Conservation (phyloP, 2,329 filamentous ascomycete genomes). For the Sphaerulina populicola region DNA sequence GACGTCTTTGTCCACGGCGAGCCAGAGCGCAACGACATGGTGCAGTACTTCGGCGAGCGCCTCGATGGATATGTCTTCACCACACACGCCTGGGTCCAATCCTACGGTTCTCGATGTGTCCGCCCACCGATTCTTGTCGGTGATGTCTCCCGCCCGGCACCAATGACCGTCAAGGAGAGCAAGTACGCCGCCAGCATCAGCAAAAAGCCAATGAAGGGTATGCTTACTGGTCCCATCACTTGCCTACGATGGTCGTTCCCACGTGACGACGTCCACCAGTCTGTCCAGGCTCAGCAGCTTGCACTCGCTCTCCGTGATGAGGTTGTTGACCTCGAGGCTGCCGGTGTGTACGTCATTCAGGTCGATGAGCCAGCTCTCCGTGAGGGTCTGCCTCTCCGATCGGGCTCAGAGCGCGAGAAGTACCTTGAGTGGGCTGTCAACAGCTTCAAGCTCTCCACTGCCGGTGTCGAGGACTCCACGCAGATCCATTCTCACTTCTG, state of each 20-base stretch:
- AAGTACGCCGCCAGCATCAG: constrained; percentile 95
- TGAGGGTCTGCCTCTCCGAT: constrained; percentile 95
- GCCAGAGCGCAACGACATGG: constrained; percentile 99
- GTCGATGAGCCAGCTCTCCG: constrained; percentile 98
- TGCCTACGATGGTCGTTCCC: constrained; percentile 99
- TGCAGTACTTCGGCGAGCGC: constrained; percentile 98
- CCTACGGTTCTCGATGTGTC: constrained; percentile 95
- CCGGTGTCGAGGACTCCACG: constrained; percentile 87
- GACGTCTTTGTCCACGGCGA: constrained; percentile 98
- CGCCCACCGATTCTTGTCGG: constrained; percentile 97
- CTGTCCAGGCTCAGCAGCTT: constrained; percentile 96
- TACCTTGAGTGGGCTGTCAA: constrained; percentile 97
- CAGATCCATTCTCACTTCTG: constrained; percentile 99
- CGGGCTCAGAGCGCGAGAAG: constrained; percentile 87
- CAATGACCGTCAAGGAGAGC: constrained; percentile 99
- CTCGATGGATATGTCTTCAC: constrained; percentile 97
- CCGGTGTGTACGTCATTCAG: constrained; percentile 95
- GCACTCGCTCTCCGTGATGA: constrained; percentile 97
- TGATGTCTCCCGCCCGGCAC: constrained; percentile 90
- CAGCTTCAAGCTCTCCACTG: constrained; percentile 92
- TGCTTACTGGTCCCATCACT: constrained; percentile 98
- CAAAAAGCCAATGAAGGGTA: constrained; percentile 99
- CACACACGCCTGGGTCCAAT: constrained; percentile 98
- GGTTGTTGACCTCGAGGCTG: constrained; percentile 94
- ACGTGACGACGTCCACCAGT: constrained; percentile 98